Evolutionary conservation across 2,329 filamentous ascomycete species (phyloP), one percentile per base, ranked within the genome.

Genomic region (Fusarium sp.): DNA sequence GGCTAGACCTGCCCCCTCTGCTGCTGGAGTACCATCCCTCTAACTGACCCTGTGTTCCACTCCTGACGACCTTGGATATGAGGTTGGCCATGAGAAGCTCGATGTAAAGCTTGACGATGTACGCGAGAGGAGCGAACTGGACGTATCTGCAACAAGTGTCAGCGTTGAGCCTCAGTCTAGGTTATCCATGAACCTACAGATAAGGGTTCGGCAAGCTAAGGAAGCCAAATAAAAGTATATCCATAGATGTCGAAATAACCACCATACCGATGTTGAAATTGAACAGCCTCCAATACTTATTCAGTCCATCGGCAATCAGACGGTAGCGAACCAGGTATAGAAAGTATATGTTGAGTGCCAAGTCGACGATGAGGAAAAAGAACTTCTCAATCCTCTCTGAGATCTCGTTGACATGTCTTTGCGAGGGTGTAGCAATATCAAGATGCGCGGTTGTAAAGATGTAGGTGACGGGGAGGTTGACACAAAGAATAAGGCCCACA

Each of bases 1-100:
- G 67, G 31, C 60, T 60, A 2, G 63, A 69, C 17, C 52, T 60
- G 5, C 59, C 43, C 8, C 29, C 43, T n/a, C n/a, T n/a, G 8
- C 51, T 60, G 23, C 40, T 66, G 6, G 35, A 46, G 43, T 66
- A 50, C 57, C 50, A 69, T 4, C 51, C 61, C 2, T 46, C 58
- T 11, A 51, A 58, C 5, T 42, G 29, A 2, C 58, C 31, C 2
- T 21, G 11, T 2, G 33, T 39, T 4, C 53, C 40, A 7, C 66
- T 48, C 15, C 47, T 47, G 2, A 70, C 76, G 3, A 82, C 74
- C 50, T 80, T 80, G 27, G 75, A 80, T 53, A 86, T 85, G 23
- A 86, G 79, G 23, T 81, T 80, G 27, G 84, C 83, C 83, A 86
- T 85, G 20, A 80, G 79, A 70, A 86, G 79, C 65, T 86, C 84